Evolutionary conservation across 1,284 basidiomycete genomes (phyloP).

Genomic region (Sporisorium scitamineum): DNA sequence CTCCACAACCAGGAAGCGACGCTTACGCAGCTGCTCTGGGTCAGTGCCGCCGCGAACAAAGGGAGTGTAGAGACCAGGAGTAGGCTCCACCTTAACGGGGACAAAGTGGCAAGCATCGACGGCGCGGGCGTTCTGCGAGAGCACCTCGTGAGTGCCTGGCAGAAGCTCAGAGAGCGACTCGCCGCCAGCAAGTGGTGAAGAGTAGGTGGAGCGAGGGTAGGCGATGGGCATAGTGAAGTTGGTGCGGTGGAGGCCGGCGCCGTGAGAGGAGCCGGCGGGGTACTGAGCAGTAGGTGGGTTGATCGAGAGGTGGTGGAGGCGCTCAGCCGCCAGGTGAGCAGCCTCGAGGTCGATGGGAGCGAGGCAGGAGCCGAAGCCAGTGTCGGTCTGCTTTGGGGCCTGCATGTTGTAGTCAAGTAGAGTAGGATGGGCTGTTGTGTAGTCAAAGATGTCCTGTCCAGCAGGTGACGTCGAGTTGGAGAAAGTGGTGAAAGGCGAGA

Average conservation of each 20-base stretch:
- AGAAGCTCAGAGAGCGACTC: constrained; percentile 42
- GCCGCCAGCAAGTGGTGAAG: constrained; percentile 41
- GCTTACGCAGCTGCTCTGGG: constrained; percentile 43
- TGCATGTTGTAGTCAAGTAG: constrained; percentile 23
- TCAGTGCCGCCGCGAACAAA: constrained; percentile 42
- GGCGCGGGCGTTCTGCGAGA: constrained; percentile 43
- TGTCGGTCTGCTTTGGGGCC: constrained; percentile 47
- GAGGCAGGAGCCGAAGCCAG: constrained; percentile 44
- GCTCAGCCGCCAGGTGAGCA: constrained; percentile 40
- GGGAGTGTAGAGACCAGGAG: constrained; percentile 43
- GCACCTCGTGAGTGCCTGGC: constrained; percentile 44
- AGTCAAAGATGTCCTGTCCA: constrained; percentile 19
- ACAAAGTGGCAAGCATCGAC: constrained; percentile 48
- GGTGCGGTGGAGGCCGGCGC: constrained; percentile 32
- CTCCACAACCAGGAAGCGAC: constrained; percentile 42
- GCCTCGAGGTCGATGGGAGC: constrained; percentile 47
- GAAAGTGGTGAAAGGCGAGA: constrained; percentile 10
- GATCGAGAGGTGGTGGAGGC: constrained; percentile 37
- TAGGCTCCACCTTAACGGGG: constrained; percentile 44
- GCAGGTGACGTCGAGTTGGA: constrained; percentile 17
- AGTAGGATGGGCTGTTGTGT: background rate
- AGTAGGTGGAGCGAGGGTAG: constrained; percentile 46
- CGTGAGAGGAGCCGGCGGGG: constrained; percentile 34
- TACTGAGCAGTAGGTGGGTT: constrained; percentile 40
- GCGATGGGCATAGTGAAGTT: constrained; percentile 46